phyloP scores from a whole-genome alignment of 495 filamentous ascomycete species.

The Penicillium tannophilum region DNA sequence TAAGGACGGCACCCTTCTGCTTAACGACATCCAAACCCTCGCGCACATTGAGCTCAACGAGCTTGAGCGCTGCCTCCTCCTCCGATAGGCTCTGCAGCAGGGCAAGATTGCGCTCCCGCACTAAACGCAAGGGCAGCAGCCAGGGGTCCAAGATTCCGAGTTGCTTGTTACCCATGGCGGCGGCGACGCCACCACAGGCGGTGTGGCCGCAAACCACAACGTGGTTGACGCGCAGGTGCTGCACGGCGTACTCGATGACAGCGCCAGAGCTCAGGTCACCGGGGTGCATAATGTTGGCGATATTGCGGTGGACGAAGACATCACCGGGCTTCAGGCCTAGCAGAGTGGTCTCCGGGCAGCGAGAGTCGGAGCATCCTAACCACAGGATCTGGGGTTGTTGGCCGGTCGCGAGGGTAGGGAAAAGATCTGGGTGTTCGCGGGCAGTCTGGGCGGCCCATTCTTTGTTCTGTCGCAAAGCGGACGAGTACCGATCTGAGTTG shows the following conservation, averaged over 20 bases:
- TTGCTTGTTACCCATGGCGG: conserved; percentile 64
- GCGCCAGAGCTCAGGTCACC: conserved; percentile 73
- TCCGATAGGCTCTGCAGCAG: conserved; percentile 51
- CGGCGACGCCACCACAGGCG: conserved; percentile 74
- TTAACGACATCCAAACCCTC: conserved; percentile 65
- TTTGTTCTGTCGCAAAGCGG: conserved; percentile 56
- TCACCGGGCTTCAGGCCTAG: conserved; percentile 81
- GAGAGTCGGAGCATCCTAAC: conserved; percentile 90
- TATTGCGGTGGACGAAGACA: conserved; percentile 93
- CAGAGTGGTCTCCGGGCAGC: conserved; percentile 85
- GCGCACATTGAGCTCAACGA: conserved; percentile 71
- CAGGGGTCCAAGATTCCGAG: conserved; percentile 83
- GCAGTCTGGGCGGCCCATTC: conserved; percentile 69
- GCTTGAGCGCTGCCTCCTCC: conserved; percentile 49
- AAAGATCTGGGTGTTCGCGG: conserved; percentile 69
- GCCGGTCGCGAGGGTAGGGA: conserved; percentile 65
- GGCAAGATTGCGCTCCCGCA: conserved; percentile 55
- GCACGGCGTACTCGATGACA: conserved; percentile 85
- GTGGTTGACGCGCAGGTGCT: conserved; percentile 74
- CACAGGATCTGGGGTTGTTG: conserved; percentile 82
- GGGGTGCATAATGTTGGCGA: conserved; percentile 82
- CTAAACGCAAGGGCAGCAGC: conserved; percentile 68
- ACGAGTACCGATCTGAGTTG: conserved; percentile 34
- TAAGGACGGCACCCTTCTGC: conserved; percentile 60
- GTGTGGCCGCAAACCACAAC: conserved; percentile 86